Evolutionary conservation across 164 flowering plant genomes (phyloP).

Genomic region (Aristolochia fimbriata): DNA sequence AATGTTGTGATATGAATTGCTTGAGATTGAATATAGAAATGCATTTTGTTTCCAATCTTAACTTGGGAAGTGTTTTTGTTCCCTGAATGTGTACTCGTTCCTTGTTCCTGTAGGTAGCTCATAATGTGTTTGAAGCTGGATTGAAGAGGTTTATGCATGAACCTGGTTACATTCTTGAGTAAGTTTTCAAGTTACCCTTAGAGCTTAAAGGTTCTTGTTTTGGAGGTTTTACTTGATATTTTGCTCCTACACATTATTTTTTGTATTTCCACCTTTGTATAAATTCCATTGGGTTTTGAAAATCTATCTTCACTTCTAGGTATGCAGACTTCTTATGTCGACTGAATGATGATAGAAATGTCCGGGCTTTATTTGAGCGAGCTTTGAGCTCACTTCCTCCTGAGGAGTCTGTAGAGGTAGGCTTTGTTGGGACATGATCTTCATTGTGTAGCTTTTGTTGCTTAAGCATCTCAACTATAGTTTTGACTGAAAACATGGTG

Average conservation of each 20-base stretch:
- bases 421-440: not conserved
- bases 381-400: constrained; percentile 81
- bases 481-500: no score
- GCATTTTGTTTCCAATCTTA: no score
- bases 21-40: no score
- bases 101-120: constrained; percentile 58
- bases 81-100: not conserved
- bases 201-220: no score
- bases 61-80: no score
- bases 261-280: no score
- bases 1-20: no score
- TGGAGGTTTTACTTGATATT: no score
- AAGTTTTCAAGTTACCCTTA: constrained; percentile 18
- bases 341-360: constrained; percentile 90
- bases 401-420: constrained; percentile 80
- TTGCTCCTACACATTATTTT: no score
- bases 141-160: constrained; percentile 89
- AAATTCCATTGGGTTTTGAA: not conserved
- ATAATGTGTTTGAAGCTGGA: constrained; percentile 87
- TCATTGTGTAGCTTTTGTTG: not conserved
- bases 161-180: constrained; percentile 92
- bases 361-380: constrained; percentile 91
- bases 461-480: no score
- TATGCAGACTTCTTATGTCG: constrained; percentile 92
- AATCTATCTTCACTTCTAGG: constrained; percentile 27